A percentile compares a stretch with the other conserved stretches of the same genome.
Conservation (phyloP, 2,329 filamentous ascomycete species). For the Beauveria rudraprayagi region DNA sequence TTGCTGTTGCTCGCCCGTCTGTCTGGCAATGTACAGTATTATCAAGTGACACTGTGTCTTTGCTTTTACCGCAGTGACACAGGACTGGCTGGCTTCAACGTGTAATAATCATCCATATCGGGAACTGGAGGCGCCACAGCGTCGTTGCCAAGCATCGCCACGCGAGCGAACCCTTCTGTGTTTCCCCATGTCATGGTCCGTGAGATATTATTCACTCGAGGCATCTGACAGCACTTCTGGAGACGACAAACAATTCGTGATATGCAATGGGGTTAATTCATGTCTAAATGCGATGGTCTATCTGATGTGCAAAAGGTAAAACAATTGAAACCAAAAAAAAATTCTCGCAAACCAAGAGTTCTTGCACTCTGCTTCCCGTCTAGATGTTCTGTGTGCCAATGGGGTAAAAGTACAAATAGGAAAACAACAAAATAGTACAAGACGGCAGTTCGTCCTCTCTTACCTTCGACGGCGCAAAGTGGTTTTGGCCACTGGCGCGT, state of each 20-base stretch:
- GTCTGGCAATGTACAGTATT: not conserved
- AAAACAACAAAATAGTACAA: constrained; percentile 10
- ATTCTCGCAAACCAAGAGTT: constrained; percentile 4
- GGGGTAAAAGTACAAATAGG: constrained; percentile 8
- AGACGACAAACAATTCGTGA: not conserved
- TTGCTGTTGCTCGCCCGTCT: not conserved
- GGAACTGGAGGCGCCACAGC: not conserved
- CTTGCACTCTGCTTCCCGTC: constrained; percentile 9
- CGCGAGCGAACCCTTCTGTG: not conserved
- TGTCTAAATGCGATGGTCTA: constrained; percentile 6
- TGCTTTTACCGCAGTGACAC: not conserved
- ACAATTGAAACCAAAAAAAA: not conserved
- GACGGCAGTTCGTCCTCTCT: not conserved
- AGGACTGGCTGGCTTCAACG: not conserved
- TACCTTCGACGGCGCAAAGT: not conserved
- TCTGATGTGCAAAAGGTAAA: constrained; percentile 2
- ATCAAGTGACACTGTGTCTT: not conserved
- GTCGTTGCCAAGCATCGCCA: not conserved
- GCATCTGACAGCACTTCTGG: not conserved
- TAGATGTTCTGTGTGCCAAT: constrained; percentile 12
- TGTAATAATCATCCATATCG: not conserved
- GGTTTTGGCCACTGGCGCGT: not conserved
- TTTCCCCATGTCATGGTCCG: not conserved
- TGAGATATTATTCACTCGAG: not conserved
- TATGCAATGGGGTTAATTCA: not conserved